These are phyloP conservation scores for Eucalyptus erythrocorys DNA, from an alignment of 345 rosid species.

Conservation along the genomic window DNA sequence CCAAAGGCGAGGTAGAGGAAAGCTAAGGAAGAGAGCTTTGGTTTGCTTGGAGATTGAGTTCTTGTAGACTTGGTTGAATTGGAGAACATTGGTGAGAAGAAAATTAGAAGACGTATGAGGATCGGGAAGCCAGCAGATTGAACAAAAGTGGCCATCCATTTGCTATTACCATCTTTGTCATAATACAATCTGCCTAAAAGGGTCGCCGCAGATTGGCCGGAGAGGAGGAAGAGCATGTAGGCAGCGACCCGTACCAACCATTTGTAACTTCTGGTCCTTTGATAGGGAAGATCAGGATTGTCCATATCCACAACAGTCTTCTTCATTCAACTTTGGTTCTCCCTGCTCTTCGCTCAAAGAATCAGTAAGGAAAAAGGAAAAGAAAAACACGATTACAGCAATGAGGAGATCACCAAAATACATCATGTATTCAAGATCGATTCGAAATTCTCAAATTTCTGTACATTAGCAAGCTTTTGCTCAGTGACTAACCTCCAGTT, in stretches of 20 bases:
- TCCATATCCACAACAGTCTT: not conserved
- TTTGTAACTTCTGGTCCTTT: conserved; percentile 10
- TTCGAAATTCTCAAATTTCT: not conserved
- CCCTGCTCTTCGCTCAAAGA: not conserved
- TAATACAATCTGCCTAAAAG: conserved; percentile 39
- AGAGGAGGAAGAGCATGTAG: conserved; percentile 19
- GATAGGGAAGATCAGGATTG: not conserved
- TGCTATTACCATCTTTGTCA: conserved; percentile 54
- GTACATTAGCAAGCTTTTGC: not conserved
- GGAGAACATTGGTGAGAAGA: conserved; percentile 3
- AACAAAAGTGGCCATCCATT: conserved; percentile 57
- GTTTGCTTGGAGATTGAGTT: not conserved
- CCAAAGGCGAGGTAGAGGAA: conserved; percentile 22
- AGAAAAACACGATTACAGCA: not conserved
- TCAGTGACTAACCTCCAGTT: conserved; percentile 4
- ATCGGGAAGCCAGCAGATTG: conserved; percentile 55
- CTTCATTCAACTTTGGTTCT: not conserved
- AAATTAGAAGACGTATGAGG: conserved; percentile 20
- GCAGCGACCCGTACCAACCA: conserved; percentile 32
- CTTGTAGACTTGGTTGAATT: not conserved
- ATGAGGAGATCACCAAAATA: not conserved
- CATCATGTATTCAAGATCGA: not conserved
- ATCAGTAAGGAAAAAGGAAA: not conserved
- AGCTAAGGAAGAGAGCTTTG: conserved; percentile 2
- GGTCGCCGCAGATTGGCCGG: conserved; percentile 37